Percentiles rank a stretch among this genome's conserved stretches.
These are phyloP conservation scores for Colletotrichum cereale DNA, from an alignment of 2,329 filamentous ascomycete genomes.

Conservation along the genomic window DNA sequence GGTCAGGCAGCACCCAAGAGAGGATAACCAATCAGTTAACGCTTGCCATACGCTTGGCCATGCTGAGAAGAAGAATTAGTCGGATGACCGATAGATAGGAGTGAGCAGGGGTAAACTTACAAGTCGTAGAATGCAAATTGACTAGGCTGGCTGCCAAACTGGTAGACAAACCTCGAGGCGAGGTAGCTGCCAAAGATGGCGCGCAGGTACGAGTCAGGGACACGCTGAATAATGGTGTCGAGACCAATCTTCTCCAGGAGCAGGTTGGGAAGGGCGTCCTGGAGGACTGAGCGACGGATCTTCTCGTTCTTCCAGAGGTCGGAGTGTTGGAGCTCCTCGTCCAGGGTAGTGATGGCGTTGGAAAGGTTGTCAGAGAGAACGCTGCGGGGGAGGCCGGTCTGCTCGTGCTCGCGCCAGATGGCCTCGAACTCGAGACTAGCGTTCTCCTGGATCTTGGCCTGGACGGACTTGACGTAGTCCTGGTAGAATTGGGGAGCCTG, in stretches of 20 bases:
- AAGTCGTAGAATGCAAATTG: constrained; percentile 99
- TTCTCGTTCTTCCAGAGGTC: constrained; percentile 89
- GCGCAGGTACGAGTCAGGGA: constrained; percentile 91
- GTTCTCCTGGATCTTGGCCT: constrained; percentile 91
- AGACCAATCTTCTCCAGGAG: constrained; percentile 91
- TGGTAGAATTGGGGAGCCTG: constrained; percentile 91
- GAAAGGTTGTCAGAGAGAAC: constrained; percentile 93
- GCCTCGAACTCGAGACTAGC: constrained; percentile 96
- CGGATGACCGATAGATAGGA: too few species aligned
- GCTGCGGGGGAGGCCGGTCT: constrained; percentile 83
- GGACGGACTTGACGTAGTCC: constrained; percentile 91
- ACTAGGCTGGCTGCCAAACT: constrained; percentile 91
- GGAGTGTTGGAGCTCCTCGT: constrained; percentile 95
- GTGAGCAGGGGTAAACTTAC: constrained; percentile 66
- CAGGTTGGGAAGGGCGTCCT: constrained; percentile 86
- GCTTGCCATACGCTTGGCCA: constrained; percentile 74
- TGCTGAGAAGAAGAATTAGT: constrained; percentile 57
- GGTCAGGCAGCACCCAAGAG: background rate
- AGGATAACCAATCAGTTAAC: constrained; percentile 45
- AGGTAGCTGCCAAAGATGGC: constrained; percentile 97
- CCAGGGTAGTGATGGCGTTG: constrained; percentile 92
- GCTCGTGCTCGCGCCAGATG: constrained; percentile 94
- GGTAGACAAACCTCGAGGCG: constrained; percentile 95
- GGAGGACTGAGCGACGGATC: constrained; percentile 82
- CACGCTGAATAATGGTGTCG: constrained; percentile 85